phyloP scores from a whole-genome alignment of 2,329 filamentous ascomycete genomes.

The Coniochaeta prunicola region DNA sequence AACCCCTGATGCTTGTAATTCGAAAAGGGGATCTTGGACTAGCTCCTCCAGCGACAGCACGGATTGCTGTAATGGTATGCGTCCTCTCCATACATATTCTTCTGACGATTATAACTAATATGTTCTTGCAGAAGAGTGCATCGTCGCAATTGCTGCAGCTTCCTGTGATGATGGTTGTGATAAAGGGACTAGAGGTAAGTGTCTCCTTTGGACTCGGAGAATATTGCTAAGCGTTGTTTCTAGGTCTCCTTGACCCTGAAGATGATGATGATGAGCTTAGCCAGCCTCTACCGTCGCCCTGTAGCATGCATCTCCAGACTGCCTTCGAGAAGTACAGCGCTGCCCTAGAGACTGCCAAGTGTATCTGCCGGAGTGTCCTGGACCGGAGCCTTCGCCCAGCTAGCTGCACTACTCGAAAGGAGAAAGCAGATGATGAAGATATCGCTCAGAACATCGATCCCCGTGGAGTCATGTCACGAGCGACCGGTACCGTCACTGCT shows the following conservation, averaged over 20 bases:
- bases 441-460: not conserved
- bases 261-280: slow-evolving; percentile 4
- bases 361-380: slow-evolving; percentile 27
- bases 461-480: not conserved
- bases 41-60: slow-evolving; percentile 5
- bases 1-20: not conserved
- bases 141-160: slow-evolving; percentile 19
- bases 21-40: not conserved
- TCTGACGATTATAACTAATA: not conserved
- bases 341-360: slow-evolving; percentile 28
- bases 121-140: slow-evolving; percentile 20
- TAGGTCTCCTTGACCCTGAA: not conserved
- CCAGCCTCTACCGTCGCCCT: slow-evolving; percentile 18
- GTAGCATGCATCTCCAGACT: slow-evolving; percentile 21
- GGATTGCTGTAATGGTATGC: slow-evolving; percentile 17
- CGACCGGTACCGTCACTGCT: not conserved
- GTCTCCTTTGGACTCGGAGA: slow-evolving; percentile 9
- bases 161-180: slow-evolving; percentile 23
- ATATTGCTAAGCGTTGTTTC: not conserved
- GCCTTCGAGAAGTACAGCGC: slow-evolving; percentile 26
- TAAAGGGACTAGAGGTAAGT: slow-evolving; percentile 15
- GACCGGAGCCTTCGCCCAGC: slow-evolving; percentile 13
- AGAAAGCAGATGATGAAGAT: too few species aligned
- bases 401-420: not conserved
- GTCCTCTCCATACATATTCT: too few species aligned